Evolutionary conservation across 768 basidiomycete species (phyloP).

Genomic region (Leccinum subgranulosum): DNA sequence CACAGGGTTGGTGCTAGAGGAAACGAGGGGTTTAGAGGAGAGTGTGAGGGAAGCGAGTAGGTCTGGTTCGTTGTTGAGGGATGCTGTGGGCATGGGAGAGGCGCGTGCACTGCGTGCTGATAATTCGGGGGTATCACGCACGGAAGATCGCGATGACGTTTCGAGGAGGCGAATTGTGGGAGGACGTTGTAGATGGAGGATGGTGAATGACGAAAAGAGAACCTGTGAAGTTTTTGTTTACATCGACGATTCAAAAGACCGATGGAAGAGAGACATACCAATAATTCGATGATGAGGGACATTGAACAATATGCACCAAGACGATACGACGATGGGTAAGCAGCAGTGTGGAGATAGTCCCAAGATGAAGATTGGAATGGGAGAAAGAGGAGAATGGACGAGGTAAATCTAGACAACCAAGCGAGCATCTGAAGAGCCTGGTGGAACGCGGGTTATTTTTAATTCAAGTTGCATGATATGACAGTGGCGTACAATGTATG

Average conservation of each 20-base stretch:
- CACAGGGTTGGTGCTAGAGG: conserved; percentile 47
- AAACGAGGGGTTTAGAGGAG: conserved; percentile 59
- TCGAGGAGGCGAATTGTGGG: conserved; percentile 70
- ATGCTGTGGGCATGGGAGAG: conserved; percentile 24
- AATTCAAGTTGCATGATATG: background rate
- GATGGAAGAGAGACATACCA: conserved; percentile 38
- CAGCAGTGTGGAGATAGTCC: conserved; percentile 38
- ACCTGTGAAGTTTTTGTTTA: conserved; percentile 45
- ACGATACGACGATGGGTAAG: conserved; percentile 33
- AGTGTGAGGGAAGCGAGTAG: conserved; percentile 61
- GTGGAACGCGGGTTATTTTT: background rate
- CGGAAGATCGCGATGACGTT: conserved; percentile 39
- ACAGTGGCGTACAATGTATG: conserved; percentile 54
- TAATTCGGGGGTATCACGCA: conserved; percentile 42
- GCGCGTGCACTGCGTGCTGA: conserved; percentile 20
- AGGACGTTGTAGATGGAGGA: conserved; percentile 63
- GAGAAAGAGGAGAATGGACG: conserved; percentile 44
- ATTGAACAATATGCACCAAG: conserved; percentile 47
- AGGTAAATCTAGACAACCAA: conserved; percentile 57
- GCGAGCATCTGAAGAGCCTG: conserved; percentile 58
- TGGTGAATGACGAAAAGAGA: conserved; percentile 46
- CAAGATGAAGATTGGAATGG: conserved; percentile 39
- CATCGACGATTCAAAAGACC: background rate
- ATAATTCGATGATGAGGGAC: conserved; percentile 49
- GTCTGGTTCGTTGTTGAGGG: conserved; percentile 45